A percentile compares a stretch with the other conserved stretches of the same genome.
phyloP scores from a whole-genome alignment of 768 basidiomycete species.

The Holtermanniella nyarrowii region DNA sequence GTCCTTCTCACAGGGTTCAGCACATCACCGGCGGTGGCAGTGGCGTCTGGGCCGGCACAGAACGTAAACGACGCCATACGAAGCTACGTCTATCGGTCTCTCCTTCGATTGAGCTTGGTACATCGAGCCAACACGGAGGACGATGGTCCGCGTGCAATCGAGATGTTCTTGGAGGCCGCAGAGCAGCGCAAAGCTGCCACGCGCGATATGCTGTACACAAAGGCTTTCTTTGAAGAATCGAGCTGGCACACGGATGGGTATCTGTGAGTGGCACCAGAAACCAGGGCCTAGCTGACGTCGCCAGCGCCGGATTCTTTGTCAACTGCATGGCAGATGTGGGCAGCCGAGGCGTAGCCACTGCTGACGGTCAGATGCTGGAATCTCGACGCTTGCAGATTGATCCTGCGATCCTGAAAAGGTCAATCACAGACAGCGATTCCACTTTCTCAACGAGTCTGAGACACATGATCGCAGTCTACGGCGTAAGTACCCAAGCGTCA shows the following conservation, averaged over 20 bases:
- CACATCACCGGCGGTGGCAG: not conserved
- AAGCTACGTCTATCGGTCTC: slow-evolving; percentile 3
- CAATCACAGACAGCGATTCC: not conserved
- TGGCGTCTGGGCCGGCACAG: too few relatives aligned
- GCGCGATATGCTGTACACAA: not conserved
- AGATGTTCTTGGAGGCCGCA: not conserved
- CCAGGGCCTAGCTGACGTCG: not conserved
- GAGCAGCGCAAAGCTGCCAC: slow-evolving; percentile 1
- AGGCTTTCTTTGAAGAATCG: not conserved
- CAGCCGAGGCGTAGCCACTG: not conserved
- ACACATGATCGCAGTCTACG: slow-evolving; percentile 9
- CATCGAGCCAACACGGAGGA: slow-evolving; percentile 6
- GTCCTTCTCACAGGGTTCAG: not conserved
- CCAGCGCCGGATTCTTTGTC: slow-evolving; percentile 7
- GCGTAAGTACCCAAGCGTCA: not conserved
- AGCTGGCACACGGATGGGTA: slow-evolving; percentile 11
- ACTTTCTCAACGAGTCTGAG: slow-evolving; percentile 5
- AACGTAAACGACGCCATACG: not conserved
- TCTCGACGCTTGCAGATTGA: slow-evolving; percentile 6
- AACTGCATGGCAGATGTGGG: slow-evolving; percentile 13
- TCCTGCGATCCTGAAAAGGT: not conserved
- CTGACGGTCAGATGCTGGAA: slow-evolving; percentile 7
- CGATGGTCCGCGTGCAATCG: not conserved
- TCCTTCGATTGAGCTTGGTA: slow-evolving; percentile 9
- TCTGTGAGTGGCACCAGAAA: slow-evolving; percentile 1